These are phyloP conservation scores for Rhynchospora breviuscula DNA, from an alignment of 176 grass and related monocot genomes.

Conservation along the genomic window DNA sequence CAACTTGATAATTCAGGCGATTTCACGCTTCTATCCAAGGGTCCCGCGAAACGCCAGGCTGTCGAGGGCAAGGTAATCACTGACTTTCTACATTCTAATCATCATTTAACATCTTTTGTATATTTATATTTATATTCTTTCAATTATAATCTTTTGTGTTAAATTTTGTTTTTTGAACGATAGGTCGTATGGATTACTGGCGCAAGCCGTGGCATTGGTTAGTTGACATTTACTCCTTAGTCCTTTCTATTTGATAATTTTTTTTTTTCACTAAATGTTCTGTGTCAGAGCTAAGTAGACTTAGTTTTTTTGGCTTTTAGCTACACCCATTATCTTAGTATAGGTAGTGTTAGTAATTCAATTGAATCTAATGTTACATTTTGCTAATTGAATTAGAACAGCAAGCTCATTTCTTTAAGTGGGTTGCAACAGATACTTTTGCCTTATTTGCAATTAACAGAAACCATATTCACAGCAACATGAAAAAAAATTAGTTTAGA, in stretches of 20 bases:
- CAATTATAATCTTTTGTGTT: neutral
- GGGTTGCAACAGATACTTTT: neutral
- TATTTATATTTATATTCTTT: neutral
- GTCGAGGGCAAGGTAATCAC: constrained; percentile 73
- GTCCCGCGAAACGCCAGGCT: constrained; percentile 50
- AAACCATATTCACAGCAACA: neutral
- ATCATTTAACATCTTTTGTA: neutral
- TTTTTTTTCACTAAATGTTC: neutral
- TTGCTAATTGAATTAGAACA: neutral
- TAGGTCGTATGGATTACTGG: constrained; percentile 98
- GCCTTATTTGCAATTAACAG: constrained; percentile 5
- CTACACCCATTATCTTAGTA: neutral
- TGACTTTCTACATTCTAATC: neutral
- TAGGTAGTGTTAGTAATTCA: neutral
- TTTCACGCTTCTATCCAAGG: constrained; percentile 68
- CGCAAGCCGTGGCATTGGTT: constrained; percentile 91
- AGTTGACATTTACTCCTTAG: constrained; percentile 10
- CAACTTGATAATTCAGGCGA: constrained; percentile 46
- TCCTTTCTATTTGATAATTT: constrained; percentile 13
- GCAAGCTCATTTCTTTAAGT: neutral
- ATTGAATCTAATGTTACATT: neutral
- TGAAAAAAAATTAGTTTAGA: neutral
- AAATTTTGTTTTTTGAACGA: neutral
- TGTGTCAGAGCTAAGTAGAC: neutral
- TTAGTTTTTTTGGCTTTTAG: neutral